phyloP scores from a whole-genome alignment of 352 stramenopile genomes.

The Phytophthora macrochlamydospora region DNA sequence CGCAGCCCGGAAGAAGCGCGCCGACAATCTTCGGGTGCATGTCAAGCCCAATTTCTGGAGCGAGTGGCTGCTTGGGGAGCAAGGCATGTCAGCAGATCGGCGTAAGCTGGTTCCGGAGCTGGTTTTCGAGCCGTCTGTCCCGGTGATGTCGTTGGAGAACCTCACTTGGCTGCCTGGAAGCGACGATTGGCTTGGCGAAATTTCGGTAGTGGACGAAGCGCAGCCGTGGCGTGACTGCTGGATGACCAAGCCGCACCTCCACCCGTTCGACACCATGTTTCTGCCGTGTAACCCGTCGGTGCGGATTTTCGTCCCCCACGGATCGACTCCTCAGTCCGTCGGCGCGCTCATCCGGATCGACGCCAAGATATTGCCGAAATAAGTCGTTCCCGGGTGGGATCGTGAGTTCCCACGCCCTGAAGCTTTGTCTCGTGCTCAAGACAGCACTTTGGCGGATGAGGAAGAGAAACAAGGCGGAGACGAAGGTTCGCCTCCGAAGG shows the following conservation, averaged over 20 bases:
- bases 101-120: not conserved
- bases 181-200: not conserved
- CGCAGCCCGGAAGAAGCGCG: not conserved
- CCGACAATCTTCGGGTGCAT: not conserved
- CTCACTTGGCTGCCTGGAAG: not conserved
- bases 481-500: not conserved
- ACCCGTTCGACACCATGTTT: not conserved
- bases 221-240: not conserved
- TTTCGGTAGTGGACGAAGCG: not conserved
- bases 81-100: not conserved
- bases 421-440: not conserved
- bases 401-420: not conserved
- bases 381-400: not conserved
- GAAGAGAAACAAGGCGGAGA: not conserved
- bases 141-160: not conserved
- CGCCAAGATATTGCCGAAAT: not conserved
- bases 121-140: not conserved
- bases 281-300: not conserved
- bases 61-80: not conserved
- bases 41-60: not conserved
- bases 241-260: not conserved
- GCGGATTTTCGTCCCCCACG: not conserved
- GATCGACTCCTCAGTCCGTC: not conserved
- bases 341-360: not conserved
- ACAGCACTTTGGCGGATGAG: not conserved